These are phyloP conservation scores for Ganoderma sinense DNA, from an alignment of 1,284 basidiomycete genomes.

Conservation along the genomic window DNA sequence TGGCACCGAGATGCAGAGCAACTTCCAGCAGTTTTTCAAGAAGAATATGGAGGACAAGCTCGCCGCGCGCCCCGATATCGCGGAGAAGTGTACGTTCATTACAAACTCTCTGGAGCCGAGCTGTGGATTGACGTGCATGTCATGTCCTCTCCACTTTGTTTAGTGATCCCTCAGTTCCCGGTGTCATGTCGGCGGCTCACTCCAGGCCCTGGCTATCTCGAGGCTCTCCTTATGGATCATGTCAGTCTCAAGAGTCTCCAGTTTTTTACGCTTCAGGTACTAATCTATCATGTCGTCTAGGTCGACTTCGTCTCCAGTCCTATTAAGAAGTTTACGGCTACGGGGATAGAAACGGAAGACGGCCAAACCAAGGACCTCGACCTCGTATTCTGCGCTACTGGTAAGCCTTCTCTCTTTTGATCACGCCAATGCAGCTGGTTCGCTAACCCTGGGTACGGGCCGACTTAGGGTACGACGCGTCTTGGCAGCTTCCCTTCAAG, in stretches of 20 bases:
- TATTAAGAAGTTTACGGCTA: conserved; percentile 59
- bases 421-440: not conserved
- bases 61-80: conserved; percentile 64
- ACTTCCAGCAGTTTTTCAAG: conserved; percentile 48
- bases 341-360: conserved; percentile 62
- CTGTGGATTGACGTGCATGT: not conserved
- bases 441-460: not conserved
- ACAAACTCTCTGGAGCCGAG: not conserved
- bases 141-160: not conserved
- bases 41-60: conserved; percentile 59
- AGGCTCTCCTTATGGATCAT: conserved; percentile 66
- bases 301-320: conserved; percentile 58
- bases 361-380: conserved; percentile 64
- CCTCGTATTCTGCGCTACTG: conserved; percentile 50
- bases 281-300: conserved; percentile 36
- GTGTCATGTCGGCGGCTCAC: conserved; percentile 66
- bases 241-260: conserved; percentile 40
- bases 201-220: conserved; percentile 70
- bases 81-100: conserved; percentile 51
- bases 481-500: conserved; percentile 57
- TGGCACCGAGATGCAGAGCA: conserved; percentile 50
- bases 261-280: not conserved
- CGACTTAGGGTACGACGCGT: conserved; percentile 57
- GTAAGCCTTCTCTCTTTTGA: conserved; percentile 24
- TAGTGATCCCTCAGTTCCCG: conserved; percentile 66